Evolutionary conservation across 352 stramenopile genomes (phyloP).

Genomic region (Thraustochytrium striatum): DNA sequence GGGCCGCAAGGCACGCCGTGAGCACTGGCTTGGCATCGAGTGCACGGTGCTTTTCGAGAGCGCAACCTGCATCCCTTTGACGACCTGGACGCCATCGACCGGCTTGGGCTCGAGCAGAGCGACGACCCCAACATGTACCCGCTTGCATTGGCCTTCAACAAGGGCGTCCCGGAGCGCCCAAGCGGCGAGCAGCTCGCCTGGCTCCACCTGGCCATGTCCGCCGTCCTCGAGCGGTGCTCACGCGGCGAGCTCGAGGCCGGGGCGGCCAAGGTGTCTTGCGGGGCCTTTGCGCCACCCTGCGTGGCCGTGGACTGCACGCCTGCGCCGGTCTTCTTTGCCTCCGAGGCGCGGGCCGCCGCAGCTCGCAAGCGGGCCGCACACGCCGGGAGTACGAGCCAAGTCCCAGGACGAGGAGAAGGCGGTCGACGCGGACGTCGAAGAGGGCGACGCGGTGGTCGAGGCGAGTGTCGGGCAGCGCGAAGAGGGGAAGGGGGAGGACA

Average conservation of each 20-base stretch:
- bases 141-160: constrained; percentile 12
- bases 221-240: neutral
- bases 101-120: neutral
- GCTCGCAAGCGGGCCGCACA: neutral
- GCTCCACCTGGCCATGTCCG: neutral
- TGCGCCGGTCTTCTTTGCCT: constrained; percentile 19
- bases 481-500: neutral
- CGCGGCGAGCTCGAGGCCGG: neutral
- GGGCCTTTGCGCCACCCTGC: too few species aligned
- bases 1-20: neutral
- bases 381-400: too few species aligned
- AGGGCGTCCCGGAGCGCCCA: neutral
- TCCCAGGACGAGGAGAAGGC: neutral
- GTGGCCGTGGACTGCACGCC: neutral
- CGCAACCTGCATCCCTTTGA: constrained; percentile 17
- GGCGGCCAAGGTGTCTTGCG: too few species aligned
- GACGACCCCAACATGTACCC: neutral
- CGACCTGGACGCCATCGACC: constrained; percentile 13
- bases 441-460: neutral
- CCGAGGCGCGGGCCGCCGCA: neutral
- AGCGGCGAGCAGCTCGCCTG: neutral
- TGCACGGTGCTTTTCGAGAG: constrained; percentile 18
- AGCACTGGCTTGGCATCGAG: constrained; percentile 34
- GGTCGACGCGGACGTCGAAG: neutral
- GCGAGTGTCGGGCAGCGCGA: neutral